Evolutionary conservation across 2,329 filamentous ascomycete genomes (phyloP).

Genomic region (Rhynchosporium agropyri): DNA sequence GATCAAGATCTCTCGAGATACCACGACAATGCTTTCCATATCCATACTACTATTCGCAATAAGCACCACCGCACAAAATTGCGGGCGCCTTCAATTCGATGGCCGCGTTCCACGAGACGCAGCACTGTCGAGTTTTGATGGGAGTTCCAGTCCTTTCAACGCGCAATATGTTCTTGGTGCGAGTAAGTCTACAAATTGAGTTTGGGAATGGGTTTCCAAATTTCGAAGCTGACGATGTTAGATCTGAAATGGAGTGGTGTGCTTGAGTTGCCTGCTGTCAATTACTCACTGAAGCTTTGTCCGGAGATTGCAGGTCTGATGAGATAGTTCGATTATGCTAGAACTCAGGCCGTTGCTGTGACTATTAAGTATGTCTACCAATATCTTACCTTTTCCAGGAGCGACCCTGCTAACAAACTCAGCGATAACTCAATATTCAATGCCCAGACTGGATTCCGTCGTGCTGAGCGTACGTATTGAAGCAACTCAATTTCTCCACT

Average conservation of each 20-base stretch:
- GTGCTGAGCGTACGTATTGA: constrained; percentile 49
- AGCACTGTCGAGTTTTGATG: constrained; percentile 47
- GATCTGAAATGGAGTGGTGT: constrained; percentile 55
- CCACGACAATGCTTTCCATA: constrained; percentile 12
- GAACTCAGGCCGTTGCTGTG: constrained; percentile 27
- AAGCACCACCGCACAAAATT: constrained; percentile 40
- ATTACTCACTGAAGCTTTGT: constrained; percentile 39
- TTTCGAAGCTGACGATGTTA: constrained; percentile 22
- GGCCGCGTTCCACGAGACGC: constrained; percentile 49
- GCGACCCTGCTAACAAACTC: not conserved
- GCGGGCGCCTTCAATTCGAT: constrained; percentile 48
- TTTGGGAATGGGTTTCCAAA: not conserved
- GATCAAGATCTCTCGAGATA: not conserved
- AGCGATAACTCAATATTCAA: constrained; percentile 62
- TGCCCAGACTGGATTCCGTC: constrained; percentile 61
- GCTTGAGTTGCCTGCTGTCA: constrained; percentile 50
- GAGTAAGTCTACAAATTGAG: not conserved
- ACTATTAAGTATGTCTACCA: constrained; percentile 25
- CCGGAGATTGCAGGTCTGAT: not conserved
- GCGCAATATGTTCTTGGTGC: constrained; percentile 54
- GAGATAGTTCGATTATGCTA: constrained; percentile 30
- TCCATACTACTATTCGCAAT: constrained; percentile 17
- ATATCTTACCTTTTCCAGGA: not conserved
- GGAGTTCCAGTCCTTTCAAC: constrained; percentile 51
- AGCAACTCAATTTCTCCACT: no score